Evolutionary conservation across 169 alveolate genomes (phyloP).

Genomic region (Toxoplasma gondii): DNA sequence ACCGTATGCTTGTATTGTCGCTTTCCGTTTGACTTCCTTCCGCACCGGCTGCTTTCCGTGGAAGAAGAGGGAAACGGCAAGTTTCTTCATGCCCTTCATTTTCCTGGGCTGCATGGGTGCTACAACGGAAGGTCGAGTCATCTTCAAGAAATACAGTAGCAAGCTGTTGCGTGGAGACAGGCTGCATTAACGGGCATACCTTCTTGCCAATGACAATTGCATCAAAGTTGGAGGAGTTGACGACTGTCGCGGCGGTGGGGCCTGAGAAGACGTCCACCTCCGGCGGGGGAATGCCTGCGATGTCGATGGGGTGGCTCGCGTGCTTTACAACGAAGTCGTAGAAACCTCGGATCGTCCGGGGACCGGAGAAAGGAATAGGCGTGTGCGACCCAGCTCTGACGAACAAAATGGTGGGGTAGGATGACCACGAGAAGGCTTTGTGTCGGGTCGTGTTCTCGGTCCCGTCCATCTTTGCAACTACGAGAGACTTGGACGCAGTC

Average conservation of each 20-base stretch:
- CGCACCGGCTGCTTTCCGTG: too few relatives aligned
- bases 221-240: slow-evolving; percentile 51
- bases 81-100: too few relatives aligned
- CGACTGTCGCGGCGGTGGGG: slow-evolving; percentile 21
- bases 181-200: slow-evolving; percentile 20
- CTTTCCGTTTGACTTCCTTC: too few relatives aligned
- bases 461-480: slow-evolving; percentile 65
- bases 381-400: slow-evolving; percentile 53
- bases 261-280: slow-evolving; percentile 9
- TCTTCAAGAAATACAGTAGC: too few relatives aligned
- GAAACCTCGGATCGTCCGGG: slow-evolving; percentile 42
- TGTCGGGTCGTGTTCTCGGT: slow-evolving; percentile 51
- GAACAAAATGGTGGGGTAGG: slow-evolving; percentile 64
- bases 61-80: too few relatives aligned
- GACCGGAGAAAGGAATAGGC: slow-evolving; percentile 52
- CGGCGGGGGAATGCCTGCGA: slow-evolving; percentile 12
- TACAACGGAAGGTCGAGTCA: too few relatives aligned
- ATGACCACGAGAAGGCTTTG: slow-evolving; percentile 13
- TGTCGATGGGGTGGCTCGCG: neutral
- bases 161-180: too few relatives aligned
- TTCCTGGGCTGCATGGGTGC: too few relatives aligned
- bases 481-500: slow-evolving; percentile 49
- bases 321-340: slow-evolving; percentile 45
- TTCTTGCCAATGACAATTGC: slow-evolving; percentile 38
- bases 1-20: too few relatives aligned